Evolutionary conservation across 2,329 filamentous ascomycete species (phyloP).

Genomic region (Hymenoscyphus repandus): DNA sequence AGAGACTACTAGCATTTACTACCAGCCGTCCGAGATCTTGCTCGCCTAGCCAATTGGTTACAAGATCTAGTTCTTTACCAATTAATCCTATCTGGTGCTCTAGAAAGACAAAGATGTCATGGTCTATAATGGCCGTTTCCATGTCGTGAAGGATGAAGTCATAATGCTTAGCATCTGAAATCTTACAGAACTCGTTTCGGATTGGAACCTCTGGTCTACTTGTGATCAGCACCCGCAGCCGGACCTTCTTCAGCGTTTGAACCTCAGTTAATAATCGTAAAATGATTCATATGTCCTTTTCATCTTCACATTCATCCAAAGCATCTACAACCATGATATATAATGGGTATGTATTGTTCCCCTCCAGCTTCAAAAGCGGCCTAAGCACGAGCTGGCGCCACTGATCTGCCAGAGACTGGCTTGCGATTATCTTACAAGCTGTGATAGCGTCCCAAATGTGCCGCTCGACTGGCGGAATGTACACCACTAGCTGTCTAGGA

Average conservation of each 20-base stretch:
- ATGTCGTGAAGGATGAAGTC: slow-evolving; percentile 25
- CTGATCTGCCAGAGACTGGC: slow-evolving; percentile 36
- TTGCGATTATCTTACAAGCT: slow-evolving; percentile 5
- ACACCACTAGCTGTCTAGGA: slow-evolving; percentile 5
- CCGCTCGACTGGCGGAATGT: not conserved
- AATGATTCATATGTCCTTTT: slow-evolving; percentile 11
- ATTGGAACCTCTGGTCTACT: slow-evolving; percentile 28
- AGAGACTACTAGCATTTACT: slow-evolving; percentile 19
- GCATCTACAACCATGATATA: slow-evolving; percentile 28
- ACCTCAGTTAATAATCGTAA: slow-evolving; percentile 8
- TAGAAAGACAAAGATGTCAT: slow-evolving; percentile 27
- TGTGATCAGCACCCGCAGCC: slow-evolving; percentile 27
- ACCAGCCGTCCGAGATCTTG: slow-evolving; percentile 16
- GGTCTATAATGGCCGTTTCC: slow-evolving; percentile 19
- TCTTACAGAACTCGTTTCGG: slow-evolving; percentile 15
- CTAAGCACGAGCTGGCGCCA: slow-evolving; percentile 38
- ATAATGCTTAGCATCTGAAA: slow-evolving; percentile 13
- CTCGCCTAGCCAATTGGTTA: slow-evolving; percentile 6
- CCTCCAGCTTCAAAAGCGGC: slow-evolving; percentile 31
- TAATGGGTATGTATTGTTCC: not conserved
- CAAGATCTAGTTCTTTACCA: slow-evolving; percentile 3
- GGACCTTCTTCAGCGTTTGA: slow-evolving; percentile 5
- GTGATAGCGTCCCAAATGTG: slow-evolving; percentile 8
- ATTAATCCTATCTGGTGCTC: slow-evolving; percentile 14
- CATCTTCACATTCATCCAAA: slow-evolving; percentile 27